These are phyloP conservation scores for Kwoniella dejecticola DNA, from an alignment of 768 basidiomycete species.

Conservation along the genomic window DNA sequence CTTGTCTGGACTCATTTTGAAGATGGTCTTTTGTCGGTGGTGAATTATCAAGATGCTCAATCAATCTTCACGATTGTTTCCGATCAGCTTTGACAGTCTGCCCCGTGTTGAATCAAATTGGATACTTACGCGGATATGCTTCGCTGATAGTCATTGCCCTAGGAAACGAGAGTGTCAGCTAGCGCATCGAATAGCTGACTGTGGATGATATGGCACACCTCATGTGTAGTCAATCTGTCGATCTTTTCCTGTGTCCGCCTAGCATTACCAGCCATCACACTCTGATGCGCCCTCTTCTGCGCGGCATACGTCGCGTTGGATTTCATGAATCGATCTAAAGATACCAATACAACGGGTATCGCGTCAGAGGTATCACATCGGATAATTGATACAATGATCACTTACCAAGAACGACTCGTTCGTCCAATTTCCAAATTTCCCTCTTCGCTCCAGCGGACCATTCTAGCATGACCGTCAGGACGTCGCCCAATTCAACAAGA, in stretches of 20 bases:
- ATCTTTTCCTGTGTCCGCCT: slow-evolving; percentile 38
- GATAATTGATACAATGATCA: too few species aligned
- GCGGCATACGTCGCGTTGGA: slow-evolving; percentile 30
- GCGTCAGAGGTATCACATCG: too few species aligned
- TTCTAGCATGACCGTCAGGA: slow-evolving; percentile 33
- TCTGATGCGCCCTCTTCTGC: slow-evolving; percentile 41
- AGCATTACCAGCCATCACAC: slow-evolving; percentile 29
- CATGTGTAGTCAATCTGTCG: slow-evolving; percentile 30
- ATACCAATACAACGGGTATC: not conserved
- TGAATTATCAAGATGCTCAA: slow-evolving; percentile 32
- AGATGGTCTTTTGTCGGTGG: slow-evolving; percentile 19
- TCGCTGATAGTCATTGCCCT: slow-evolving; percentile 34
- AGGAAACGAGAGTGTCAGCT: not conserved
- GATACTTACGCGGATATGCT: slow-evolving; percentile 33
- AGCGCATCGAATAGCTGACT: too few species aligned
- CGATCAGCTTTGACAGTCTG: not conserved
- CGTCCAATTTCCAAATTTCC: slow-evolving; percentile 39
- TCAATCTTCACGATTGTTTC: slow-evolving; percentile 19
- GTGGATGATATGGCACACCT: slow-evolving; percentile 24
- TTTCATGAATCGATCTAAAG: slow-evolving; percentile 41
- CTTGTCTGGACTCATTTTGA: slow-evolving; percentile 17
- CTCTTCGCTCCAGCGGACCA: slow-evolving; percentile 27
- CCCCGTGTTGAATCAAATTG: not conserved
- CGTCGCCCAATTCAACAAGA: slow-evolving; percentile 29
- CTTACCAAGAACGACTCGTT: slow-evolving; percentile 42